These are phyloP conservation scores for Ustilago shanxiensis DNA, from an alignment of 1,284 basidiomycete species.

Conservation along the genomic window DNA sequence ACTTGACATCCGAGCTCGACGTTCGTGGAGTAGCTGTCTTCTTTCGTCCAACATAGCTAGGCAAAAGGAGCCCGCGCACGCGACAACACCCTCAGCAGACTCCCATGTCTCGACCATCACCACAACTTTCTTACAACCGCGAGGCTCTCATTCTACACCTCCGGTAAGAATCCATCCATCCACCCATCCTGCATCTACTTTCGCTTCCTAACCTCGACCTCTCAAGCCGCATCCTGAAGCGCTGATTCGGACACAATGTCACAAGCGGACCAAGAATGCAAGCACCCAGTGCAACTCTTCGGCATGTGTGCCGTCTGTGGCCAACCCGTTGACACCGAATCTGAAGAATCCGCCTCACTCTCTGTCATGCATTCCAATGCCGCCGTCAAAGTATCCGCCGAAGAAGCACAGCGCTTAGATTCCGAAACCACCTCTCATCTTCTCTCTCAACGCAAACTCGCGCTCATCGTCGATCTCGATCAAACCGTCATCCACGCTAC, in stretches of 20 bases:
- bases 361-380: slow-evolving; percentile 65
- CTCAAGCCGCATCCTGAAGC: too few species aligned
- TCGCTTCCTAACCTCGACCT: neutral
- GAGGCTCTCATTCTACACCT: slow-evolving; percentile 8
- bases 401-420: slow-evolving; percentile 88
- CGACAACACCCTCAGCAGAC: neutral
- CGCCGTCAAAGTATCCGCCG: slow-evolving; percentile 62
- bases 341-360: slow-evolving; percentile 39
- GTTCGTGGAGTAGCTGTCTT: too few species aligned
- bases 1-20: too few species aligned
- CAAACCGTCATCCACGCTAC: slow-evolving; percentile 99
- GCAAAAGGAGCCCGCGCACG: too few species aligned
- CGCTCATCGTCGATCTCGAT: slow-evolving; percentile 96
- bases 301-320: slow-evolving; percentile 94
- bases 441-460: slow-evolving; percentile 82
- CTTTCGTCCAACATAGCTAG: neutral
- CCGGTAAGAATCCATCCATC: slow-evolving; percentile 17
- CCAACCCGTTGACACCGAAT: slow-evolving; percentile 84
- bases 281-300: slow-evolving; percentile 89
- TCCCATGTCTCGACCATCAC: slow-evolving; percentile 27
- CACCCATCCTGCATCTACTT: neutral
- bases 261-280: slow-evolving; percentile 74
- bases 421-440: slow-evolving; percentile 83
- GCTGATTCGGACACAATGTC: slow-evolving; percentile 24
- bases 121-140: slow-evolving; percentile 3